Evolutionary conservation across 108 stramenopile genomes (phyloP).

Genomic region (Fistulifera solaris): DNA sequence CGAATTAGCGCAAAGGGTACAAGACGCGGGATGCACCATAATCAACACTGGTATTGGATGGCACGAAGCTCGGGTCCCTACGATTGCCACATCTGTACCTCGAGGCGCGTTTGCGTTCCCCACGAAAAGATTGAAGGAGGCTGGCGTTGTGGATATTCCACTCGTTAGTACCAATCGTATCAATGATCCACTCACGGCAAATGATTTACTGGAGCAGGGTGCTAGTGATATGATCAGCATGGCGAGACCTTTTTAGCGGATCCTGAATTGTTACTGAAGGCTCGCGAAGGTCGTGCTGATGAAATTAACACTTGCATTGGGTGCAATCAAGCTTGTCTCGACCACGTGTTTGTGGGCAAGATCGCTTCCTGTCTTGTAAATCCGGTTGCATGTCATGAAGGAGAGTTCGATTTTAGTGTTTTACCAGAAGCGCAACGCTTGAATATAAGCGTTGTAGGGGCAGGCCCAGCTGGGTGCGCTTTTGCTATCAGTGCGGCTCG

Average conservation of each 20-base stretch:
- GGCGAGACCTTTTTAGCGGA: conserved; percentile 98
- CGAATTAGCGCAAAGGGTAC: conserved; percentile 65
- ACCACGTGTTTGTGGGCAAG: conserved; percentile 95
- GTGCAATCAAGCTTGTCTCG: conserved; percentile 98
- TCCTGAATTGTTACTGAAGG: conserved; percentile 88
- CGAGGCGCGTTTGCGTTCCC: conserved; percentile 91
- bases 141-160: conserved; percentile 64
- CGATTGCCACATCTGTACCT: conserved; percentile 95
- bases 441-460: conserved; percentile 90
- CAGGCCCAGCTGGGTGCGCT: conserved; percentile 94
- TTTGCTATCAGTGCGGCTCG: conserved; percentile 77
- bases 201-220: conserved; percentile 56
- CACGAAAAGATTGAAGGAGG: conserved; percentile 77
- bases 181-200: conserved; percentile 87
- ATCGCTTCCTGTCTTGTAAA: conserved; percentile 95
- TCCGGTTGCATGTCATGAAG: conserved; percentile 92
- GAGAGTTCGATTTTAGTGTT: conserved; percentile 32
- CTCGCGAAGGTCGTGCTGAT: conserved; percentile 49
- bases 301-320: conserved; percentile 98
- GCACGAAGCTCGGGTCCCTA: conserved; percentile 98
- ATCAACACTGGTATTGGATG: conserved; percentile 99
- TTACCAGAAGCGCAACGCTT: conserved; percentile 33
- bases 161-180: conserved; percentile 96
- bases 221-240: conserved; percentile 91
- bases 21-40: conserved; percentile 89